Percentiles rank a stretch among this genome's conserved stretches.
These are phyloP conservation scores for Aspergillus fructus DNA, from an alignment of 2,329 filamentous ascomycete species.

Conservation along the genomic window DNA sequence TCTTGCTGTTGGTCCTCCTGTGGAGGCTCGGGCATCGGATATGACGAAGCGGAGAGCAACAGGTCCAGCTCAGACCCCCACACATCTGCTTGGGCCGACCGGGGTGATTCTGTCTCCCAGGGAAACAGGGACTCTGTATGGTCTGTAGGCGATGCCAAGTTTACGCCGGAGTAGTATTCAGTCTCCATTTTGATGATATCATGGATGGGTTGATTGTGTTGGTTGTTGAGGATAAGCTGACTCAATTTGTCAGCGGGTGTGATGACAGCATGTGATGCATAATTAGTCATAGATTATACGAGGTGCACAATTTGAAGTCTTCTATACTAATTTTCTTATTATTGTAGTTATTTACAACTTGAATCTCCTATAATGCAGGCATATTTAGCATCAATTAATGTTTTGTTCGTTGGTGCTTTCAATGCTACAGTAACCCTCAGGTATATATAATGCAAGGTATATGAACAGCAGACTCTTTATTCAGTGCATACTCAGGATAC, in stretches of 20 bases:
- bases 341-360: too few species aligned
- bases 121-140: not conserved
- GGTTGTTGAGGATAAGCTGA: not conserved
- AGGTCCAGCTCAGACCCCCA: constrained; percentile 12
- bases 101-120: not conserved
- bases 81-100: not conserved
- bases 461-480: too few species aligned
- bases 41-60: constrained; percentile 21
- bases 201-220: not conserved
- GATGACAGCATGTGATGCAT: not conserved
- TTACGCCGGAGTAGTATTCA: not conserved
- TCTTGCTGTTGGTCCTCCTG: not conserved
- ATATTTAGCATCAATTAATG: too few species aligned
- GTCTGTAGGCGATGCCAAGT: not conserved
- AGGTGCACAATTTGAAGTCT: too few species aligned
- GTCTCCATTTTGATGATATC: not conserved
- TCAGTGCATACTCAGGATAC: too few species aligned
- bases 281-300: not conserved
- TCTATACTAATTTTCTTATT: too few species aligned
- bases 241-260: not conserved
- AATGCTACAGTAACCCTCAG: too few species aligned
- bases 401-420: too few species aligned
- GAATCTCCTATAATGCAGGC: too few species aligned
- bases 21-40: constrained; percentile 16
- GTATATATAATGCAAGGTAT: too few species aligned